Conservation (phyloP, 805 yeast species). For the Wickerhamiella brachini region DNA sequence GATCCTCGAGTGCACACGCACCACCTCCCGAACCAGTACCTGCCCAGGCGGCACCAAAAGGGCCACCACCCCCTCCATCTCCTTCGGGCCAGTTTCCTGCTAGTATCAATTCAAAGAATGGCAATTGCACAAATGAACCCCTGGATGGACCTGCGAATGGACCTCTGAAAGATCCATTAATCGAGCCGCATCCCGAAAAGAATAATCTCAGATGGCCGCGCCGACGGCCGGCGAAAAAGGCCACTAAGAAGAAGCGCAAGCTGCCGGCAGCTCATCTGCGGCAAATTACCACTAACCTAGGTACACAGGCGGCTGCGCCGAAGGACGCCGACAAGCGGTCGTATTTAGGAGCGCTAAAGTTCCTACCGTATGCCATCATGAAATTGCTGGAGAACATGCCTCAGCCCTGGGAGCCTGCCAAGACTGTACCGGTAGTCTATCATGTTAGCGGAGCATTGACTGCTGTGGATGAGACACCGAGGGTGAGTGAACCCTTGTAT, state of each 20-base stretch:
- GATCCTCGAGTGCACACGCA: background rate
- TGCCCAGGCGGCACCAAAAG: constrained; percentile 22
- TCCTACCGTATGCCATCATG: constrained; percentile 87
- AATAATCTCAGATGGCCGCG: background rate
- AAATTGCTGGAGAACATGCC: constrained; percentile 93
- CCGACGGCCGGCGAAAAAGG: background rate
- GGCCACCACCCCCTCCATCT: constrained; percentile 16
- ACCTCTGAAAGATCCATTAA: no score
- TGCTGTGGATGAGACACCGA: constrained; percentile 81
- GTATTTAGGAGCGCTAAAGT: constrained; percentile 80
- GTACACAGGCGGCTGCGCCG: constrained; percentile 67
- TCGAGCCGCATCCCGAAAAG: background rate
- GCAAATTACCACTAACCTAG: constrained; percentile 68
- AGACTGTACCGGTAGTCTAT: constrained; percentile 77
- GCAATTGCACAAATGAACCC: no score
- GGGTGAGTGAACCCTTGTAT: constrained; percentile 85
- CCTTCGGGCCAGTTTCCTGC: constrained; percentile 2
- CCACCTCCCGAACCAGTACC: constrained; percentile 15
- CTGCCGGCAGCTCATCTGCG: constrained; percentile 90
- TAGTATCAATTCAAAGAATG: no score
- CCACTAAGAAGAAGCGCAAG: background rate
- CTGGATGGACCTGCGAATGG: no score
- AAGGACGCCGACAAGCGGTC: constrained; percentile 77
- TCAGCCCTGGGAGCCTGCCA: constrained; percentile 89
- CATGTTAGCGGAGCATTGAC: constrained; percentile 91